Evolutionary conservation across 495 filamentous ascomycete species (phyloP).

Genomic region (Annulohypoxylon stygium): DNA sequence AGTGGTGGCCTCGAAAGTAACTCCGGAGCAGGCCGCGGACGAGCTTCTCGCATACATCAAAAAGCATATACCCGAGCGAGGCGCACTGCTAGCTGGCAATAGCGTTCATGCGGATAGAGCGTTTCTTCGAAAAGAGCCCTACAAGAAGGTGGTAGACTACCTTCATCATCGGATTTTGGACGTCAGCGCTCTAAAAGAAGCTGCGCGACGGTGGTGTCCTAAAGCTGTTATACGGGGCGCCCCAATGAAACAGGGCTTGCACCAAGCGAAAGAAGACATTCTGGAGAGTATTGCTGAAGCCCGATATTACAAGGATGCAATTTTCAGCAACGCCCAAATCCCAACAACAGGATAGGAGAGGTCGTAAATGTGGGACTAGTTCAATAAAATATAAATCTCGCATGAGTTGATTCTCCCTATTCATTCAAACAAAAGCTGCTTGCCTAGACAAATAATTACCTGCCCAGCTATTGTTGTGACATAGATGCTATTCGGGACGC

Average conservation of each 20-base stretch:
- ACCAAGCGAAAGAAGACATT: constrained; percentile 90
- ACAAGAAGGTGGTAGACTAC: constrained; percentile 76
- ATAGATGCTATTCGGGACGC: constrained; percentile 9
- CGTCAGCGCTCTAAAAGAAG: constrained; percentile 92
- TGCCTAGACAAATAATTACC: neutral
- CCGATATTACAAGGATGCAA: constrained; percentile 76
- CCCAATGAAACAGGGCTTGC: constrained; percentile 79
- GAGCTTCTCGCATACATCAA: constrained; percentile 83
- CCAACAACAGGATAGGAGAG: neutral
- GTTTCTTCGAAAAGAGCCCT: constrained; percentile 82
- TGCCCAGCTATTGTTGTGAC: neutral
- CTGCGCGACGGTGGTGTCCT: constrained; percentile 82
- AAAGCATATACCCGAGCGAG: constrained; percentile 72
- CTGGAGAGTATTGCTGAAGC: constrained; percentile 95
- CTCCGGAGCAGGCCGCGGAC: constrained; percentile 76
- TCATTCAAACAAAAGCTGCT: neutral
- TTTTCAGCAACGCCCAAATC: constrained; percentile 61
- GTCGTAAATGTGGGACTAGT: neutral
- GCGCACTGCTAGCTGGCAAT: constrained; percentile 87
- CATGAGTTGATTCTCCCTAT: neutral
- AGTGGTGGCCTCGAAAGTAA: constrained; percentile 79
- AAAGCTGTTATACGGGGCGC: constrained; percentile 67
- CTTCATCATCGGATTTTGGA: constrained; percentile 93
- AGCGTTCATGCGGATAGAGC: constrained; percentile 90
- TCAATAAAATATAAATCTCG: neutral